These are phyloP conservation scores for Salvia miltiorrhiza DNA, from an alignment of 257 asterid species.

Conservation along the genomic window DNA sequence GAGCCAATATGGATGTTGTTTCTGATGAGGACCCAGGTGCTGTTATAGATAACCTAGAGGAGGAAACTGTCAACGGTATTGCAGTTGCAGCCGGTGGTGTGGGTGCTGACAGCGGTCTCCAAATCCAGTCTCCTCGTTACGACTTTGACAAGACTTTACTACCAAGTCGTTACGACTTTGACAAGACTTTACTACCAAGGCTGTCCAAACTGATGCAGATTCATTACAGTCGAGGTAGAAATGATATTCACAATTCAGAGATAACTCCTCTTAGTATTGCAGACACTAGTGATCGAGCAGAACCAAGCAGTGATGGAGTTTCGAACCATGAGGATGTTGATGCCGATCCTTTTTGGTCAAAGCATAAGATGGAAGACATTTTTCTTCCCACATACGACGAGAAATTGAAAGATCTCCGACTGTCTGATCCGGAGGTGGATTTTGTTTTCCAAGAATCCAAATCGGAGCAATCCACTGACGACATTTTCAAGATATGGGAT, in stretches of 20 bases:
- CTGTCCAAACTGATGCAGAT: conserved; percentile 6
- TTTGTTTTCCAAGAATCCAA: conserved; percentile 27
- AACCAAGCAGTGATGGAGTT: conserved; percentile 8
- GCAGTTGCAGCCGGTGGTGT: conserved; percentile 18
- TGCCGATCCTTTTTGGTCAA: conserved; percentile 33
- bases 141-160: neutral
- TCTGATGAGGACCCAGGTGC: conserved; percentile 4
- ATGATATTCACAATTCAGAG: conserved; percentile 9
- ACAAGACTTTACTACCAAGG: neutral
- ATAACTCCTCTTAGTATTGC: conserved; percentile 17
- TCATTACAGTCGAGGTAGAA: neutral
- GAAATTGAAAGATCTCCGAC: conserved; percentile 27
- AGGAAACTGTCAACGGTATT: conserved; percentile 8
- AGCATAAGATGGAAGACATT: conserved; percentile 32
- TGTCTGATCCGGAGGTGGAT: conserved; percentile 31
- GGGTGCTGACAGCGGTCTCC: conserved; percentile 2
- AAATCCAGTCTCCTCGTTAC: neutral
- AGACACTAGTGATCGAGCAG: conserved; percentile 23
- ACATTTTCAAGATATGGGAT: conserved; percentile 46
- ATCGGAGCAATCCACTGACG: conserved; percentile 29
- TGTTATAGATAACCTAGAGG: conserved; percentile 16
- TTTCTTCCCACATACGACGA: conserved; percentile 59
- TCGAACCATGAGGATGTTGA: conserved; percentile 22
- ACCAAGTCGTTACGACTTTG: neutral
- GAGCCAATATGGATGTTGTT: conserved; percentile 15